A percentile compares a stretch with the other conserved stretches of the same genome.
Evolutionary conservation across 768 basidiomycete species (phyloP).

Genomic region (Xerocomus brunneocitrinus): DNA sequence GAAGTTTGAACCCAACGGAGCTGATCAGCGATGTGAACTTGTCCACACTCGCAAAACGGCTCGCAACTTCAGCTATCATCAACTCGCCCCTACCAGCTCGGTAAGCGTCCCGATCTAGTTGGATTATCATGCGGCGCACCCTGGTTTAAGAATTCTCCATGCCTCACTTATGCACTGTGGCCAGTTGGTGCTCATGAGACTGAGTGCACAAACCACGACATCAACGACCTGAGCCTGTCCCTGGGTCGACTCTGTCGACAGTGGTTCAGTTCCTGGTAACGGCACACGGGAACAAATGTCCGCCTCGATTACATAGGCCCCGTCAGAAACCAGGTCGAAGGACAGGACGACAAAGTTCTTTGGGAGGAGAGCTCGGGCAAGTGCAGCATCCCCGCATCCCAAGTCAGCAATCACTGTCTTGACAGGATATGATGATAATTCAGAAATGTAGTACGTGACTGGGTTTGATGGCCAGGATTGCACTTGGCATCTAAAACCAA

Average conservation of each 20-base stretch:
- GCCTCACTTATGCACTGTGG: constrained; percentile 84
- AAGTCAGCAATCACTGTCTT: constrained; percentile 84
- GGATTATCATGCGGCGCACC: constrained; percentile 45
- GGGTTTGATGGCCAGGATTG: constrained; percentile 93
- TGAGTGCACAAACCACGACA: constrained; percentile 88
- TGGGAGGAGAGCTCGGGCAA: constrained; percentile 70
- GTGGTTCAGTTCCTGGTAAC: constrained; percentile 71
- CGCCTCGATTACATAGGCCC: constrained; percentile 77
- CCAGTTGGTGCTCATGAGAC: constrained; percentile 98
- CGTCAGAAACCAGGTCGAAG: constrained; percentile 76
- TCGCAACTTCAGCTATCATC: constrained; percentile 86
- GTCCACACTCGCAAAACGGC: constrained; percentile 67
- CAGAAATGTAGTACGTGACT: constrained; percentile 71
- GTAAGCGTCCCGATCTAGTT: constrained; percentile 7
- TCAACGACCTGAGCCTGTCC: constrained; percentile 80
- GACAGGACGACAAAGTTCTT: constrained; percentile 68
- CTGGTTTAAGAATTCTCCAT: constrained; percentile 79
- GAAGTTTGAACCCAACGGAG: constrained; percentile 70
- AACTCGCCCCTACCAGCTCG: constrained; percentile 59
- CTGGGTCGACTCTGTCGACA: constrained; percentile 34
- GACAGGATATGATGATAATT: constrained; percentile 58
- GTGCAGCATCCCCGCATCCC: constrained; percentile 90
- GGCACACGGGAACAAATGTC: constrained; percentile 82
- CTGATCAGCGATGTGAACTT: constrained; percentile 61
- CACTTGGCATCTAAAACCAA: constrained; percentile 88